Conservation (phyloP, 2,329 filamentous ascomycete genomes). For the Trichoderma endophyticum region DNA sequence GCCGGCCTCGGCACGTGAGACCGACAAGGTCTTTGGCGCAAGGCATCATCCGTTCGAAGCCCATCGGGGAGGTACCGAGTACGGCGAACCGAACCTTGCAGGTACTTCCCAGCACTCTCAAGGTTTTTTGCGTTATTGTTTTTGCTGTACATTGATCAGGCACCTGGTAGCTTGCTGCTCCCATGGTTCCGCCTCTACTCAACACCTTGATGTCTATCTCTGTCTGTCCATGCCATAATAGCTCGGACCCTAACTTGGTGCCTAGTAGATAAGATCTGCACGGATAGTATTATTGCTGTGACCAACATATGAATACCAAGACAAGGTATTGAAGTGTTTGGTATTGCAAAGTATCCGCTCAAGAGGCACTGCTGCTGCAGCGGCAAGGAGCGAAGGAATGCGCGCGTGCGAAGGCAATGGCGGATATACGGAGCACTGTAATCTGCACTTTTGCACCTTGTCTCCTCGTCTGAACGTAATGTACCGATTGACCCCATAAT, state of each 20-base stretch:
- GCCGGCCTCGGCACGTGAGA: constrained; percentile 1
- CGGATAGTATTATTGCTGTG: no score
- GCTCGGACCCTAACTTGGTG: neutral
- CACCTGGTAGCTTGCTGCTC: neutral
- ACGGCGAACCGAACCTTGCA: neutral
- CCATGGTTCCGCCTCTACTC: neutral
- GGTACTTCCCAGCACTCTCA: neutral
- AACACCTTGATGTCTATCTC: neutral
- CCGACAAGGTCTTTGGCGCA: neutral
- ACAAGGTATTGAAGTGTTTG: neutral
- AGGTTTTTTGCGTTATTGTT: neutral
- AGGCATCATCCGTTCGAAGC: neutral
- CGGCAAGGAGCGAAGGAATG: constrained; percentile 14
- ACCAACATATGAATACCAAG: neutral
- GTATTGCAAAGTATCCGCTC: neutral
- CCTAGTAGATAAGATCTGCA: neutral
- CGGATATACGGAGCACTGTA: neutral
- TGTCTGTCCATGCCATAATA: neutral
- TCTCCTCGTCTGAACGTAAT: neutral
- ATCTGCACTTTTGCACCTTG: neutral
- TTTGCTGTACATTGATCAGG: neutral
- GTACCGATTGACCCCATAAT: neutral
- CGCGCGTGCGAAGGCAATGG: neutral
- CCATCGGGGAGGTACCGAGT: neutral
- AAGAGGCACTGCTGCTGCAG: neutral